These are phyloP conservation scores for Pleurotus tuoliensis DNA, from an alignment of 768 basidiomycete genomes.

Conservation along the genomic window DNA sequence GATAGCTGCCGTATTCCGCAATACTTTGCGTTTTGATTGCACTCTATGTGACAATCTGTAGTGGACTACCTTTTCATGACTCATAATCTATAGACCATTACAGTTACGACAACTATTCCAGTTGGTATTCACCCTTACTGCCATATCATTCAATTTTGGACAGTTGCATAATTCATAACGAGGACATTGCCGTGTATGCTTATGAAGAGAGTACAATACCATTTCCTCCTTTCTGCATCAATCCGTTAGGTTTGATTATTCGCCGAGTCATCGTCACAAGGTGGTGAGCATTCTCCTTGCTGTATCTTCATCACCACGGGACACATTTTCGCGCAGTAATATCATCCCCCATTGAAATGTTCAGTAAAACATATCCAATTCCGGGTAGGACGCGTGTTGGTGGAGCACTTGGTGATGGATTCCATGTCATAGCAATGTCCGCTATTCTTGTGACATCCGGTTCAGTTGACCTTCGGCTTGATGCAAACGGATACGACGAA, in stretches of 20 bases:
- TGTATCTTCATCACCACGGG: slow-evolving; percentile 3
- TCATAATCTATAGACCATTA: slow-evolving; percentile 11
- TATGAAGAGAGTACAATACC: slow-evolving; percentile 7
- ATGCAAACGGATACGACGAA: not conserved
- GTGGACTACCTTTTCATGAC: slow-evolving; percentile 39
- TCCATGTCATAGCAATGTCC: no score
- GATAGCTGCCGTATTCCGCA: slow-evolving; percentile 60
- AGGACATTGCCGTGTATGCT: slow-evolving; percentile 2
- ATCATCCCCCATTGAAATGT: no score
- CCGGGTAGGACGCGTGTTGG: not conserved
- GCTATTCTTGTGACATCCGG: no score
- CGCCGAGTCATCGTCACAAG: not conserved
- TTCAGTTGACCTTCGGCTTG: not conserved
- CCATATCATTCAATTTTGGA: not conserved
- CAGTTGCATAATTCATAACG: slow-evolving; percentile 3
- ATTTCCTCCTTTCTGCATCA: not conserved
- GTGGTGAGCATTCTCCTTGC: not conserved
- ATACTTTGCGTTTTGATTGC: slow-evolving; percentile 57
- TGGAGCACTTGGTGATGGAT: slow-evolving; percentile 1
- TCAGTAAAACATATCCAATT: not conserved
- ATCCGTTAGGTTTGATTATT: no score
- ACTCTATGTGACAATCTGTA: slow-evolving; percentile 62
- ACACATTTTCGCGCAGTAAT: not conserved
- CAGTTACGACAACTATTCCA: not conserved
- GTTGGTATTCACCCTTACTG: not conserved